Base-by-base conservation (phyloP, 23 red algal species). In the Gracilaria caudata region DNA sequence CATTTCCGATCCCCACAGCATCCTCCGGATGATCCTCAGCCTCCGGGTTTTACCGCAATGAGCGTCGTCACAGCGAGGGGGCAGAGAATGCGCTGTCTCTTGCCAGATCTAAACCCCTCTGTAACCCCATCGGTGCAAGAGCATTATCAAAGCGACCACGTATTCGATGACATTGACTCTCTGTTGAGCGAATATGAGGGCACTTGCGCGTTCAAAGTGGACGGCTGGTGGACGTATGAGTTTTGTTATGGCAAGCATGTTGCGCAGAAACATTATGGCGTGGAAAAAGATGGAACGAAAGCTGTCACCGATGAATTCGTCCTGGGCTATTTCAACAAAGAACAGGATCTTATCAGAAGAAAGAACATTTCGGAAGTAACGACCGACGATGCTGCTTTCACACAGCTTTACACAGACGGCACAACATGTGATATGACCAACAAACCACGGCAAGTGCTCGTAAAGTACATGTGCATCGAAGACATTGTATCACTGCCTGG, bases 191-290 rank as follows among this genome's bases (percentile, higher is more conserved):
- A 51, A 9, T 93, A 93, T 44, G 80, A 86, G 38, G 75, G 72
- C 20, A 86, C 71, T 24, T 93, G 90, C 82, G 85, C 77, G 12
- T 51, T 77, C 28, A 64, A 72, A 17, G 25, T 73, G 17, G 94
- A 96, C 0, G 88, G 89, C 3, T 96, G 88, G 88, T 96, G 94
- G 94, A 92, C 80, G 1, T 96, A 96, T 73, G 88, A 92, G 30
- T 96, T 96, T 73, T 96, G 94, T 60, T 89, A 89, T 44, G 88
- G 88, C 16, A 68, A 79, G 43, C 53, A 87, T 35, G 88, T 96
- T 33, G 77, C 57, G 25, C 94, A 96, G 71, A 74, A 81, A 26
- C 94, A 96, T 72, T 55, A 45, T 37, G 29, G 20, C 24, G 55
- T 21, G 0, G 85, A 76, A 54, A 66, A 81, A 9, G 94, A 91